phyloP scores from a whole-genome alignment of 2,329 filamentous ascomycete species.

The Paraphoma chrysanthemicola region DNA sequence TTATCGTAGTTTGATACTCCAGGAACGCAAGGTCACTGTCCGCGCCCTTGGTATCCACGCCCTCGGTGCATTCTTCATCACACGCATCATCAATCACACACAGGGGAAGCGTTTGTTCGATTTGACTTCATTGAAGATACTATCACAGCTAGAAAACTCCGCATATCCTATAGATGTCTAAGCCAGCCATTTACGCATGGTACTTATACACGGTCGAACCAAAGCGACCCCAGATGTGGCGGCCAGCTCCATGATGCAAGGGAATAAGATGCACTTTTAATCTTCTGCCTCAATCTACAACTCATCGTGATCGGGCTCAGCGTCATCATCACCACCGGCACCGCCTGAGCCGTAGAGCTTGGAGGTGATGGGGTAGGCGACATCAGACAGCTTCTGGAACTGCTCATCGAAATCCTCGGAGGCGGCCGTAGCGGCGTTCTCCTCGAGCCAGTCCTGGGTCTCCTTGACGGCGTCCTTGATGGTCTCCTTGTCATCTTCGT shows the following conservation, averaged over 20 bases:
- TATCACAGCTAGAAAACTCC: slow-evolving; percentile 25
- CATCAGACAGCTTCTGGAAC: slow-evolving; percentile 97
- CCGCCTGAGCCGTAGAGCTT: slow-evolving; percentile 80
- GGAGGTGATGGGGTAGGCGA: slow-evolving; percentile 98
- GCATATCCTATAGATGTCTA: slow-evolving; percentile 26
- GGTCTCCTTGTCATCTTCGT: slow-evolving; percentile 97
- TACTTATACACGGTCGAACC: slow-evolving; percentile 38
- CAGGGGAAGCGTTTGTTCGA: slow-evolving; percentile 14
- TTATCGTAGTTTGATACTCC: background rate
- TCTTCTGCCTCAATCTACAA: slow-evolving; percentile 45
- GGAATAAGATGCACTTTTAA: slow-evolving; percentile 27
- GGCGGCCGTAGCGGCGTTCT: slow-evolving; percentile 84
- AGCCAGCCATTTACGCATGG: slow-evolving; percentile 24
- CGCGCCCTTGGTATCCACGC: background rate
- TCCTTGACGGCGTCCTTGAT: slow-evolving; percentile 97
- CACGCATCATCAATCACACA: background rate
- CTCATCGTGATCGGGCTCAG: slow-evolving; percentile 58
- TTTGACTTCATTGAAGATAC: slow-evolving; percentile 21
- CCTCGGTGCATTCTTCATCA: background rate
- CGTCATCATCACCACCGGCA: slow-evolving; percentile 75
- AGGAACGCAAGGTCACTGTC: background rate
- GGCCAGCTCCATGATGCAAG: slow-evolving; percentile 26
- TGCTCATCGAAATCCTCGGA: slow-evolving; percentile 99
- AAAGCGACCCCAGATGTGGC: slow-evolving; percentile 16
- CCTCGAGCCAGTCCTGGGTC: slow-evolving; percentile 93